Conservation (phyloP, 176 grass and related monocot genomes). For the Raddia guianensis region DNA sequence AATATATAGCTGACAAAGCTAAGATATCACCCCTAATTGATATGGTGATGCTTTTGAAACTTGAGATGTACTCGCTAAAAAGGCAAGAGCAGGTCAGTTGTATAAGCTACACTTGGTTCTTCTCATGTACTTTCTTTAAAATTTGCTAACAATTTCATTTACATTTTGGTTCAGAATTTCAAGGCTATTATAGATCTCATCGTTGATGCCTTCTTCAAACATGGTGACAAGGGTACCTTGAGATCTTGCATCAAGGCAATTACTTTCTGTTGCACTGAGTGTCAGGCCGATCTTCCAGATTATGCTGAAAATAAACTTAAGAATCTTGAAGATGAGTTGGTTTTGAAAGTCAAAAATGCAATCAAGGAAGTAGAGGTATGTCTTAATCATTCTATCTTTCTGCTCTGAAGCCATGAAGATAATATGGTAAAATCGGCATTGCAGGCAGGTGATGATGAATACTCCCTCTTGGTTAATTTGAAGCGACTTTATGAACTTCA, state of each 20-base stretch:
- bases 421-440: conserved; percentile 30
- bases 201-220: conserved; percentile 93
- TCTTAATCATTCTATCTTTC: conserved; percentile 11
- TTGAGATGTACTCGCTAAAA: conserved; percentile 92
- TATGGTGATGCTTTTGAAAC: conserved; percentile 85
- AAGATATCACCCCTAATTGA: conserved; percentile 92
- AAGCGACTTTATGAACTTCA: conserved; percentile 95
- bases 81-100: conserved; percentile 85
- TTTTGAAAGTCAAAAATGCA: conserved; percentile 86
- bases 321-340: conserved; percentile 81
- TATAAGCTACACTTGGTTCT: conserved; percentile 20
- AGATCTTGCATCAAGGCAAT: conserved; percentile 93
- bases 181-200: conserved; percentile 83
- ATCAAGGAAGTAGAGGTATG: conserved; percentile 92
- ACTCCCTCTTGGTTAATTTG: conserved; percentile 97
- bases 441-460: conserved; percentile 98
- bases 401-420: conserved; percentile 29
- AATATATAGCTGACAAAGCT: conserved; percentile 89
- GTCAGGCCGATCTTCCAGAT: conserved; percentile 88
- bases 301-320: conserved; percentile 87
- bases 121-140: conserved; percentile 27
- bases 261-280: conserved; percentile 75
- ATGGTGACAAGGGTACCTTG: conserved; percentile 89
- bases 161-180: conserved; percentile 72
- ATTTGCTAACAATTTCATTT: conserved; percentile 34